A percentile compares a stretch with the other conserved stretches of the same genome.
These are phyloP conservation scores for Rhynchospora pubera DNA, from an alignment of 176 grass and related monocot species.

Conservation along the genomic window DNA sequence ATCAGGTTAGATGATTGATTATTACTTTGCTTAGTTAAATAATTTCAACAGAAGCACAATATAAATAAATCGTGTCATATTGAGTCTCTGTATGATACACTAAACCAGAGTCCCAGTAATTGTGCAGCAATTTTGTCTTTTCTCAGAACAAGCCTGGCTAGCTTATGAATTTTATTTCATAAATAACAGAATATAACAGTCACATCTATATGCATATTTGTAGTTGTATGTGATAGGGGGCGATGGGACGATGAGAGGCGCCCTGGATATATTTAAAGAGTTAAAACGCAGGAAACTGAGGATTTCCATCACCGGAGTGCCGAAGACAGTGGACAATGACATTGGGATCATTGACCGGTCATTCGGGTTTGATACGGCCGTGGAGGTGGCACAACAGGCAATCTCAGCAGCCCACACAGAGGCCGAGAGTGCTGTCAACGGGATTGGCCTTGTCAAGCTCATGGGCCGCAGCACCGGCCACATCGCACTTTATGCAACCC, in stretches of 20 bases:
- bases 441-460: constrained; percentile 80
- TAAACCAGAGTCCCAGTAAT: background rate
- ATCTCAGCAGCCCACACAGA: constrained; percentile 75
- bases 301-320: constrained; percentile 68
- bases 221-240: constrained; percentile 71
- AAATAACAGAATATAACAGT: background rate
- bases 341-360: constrained; percentile 97
- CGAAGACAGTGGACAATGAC: constrained; percentile 88
- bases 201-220: background rate
- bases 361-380: constrained; percentile 84
- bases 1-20: constrained; percentile 39
- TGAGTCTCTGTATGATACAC: background rate
- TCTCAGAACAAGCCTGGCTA: background rate
- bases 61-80: background rate
- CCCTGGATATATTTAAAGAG: constrained; percentile 56
- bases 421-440: constrained; percentile 79
- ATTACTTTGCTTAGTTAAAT: background rate
- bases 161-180: background rate
- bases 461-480: constrained; percentile 96
- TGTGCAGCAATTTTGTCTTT: background rate
- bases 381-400: constrained; percentile 79
- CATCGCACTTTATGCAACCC: constrained; percentile 67
- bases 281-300: constrained; percentile 54
- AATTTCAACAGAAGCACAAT: background rate
- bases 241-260: constrained; percentile 91